These are phyloP conservation scores for Tetraselmis striata DNA, from an alignment of 139 green algal species.

Conservation along the genomic window DNA sequence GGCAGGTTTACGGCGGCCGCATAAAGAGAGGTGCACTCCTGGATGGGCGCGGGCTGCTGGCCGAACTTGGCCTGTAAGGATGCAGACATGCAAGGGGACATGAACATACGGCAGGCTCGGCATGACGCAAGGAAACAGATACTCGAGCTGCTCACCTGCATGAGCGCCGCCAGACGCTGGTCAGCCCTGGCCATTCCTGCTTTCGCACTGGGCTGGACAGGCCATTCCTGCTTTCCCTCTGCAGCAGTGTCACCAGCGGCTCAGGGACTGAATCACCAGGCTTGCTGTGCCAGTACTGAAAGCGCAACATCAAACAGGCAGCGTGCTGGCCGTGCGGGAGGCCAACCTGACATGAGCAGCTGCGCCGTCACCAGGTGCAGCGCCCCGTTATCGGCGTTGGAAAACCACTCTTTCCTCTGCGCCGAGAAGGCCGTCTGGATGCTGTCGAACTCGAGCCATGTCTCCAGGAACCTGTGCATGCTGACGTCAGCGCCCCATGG, in stretches of 20 bases:
- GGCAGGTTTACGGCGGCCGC: background rate
- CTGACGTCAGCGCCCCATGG: background rate
- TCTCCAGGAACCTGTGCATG: background rate
- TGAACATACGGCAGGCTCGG: too few species aligned
- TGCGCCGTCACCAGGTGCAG: background rate
- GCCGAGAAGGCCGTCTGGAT: background rate
- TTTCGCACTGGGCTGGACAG: too few species aligned
- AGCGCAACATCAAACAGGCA: too few species aligned
- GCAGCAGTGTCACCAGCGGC: too few species aligned
- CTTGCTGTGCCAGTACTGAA: too few species aligned
- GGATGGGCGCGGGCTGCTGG: background rate
- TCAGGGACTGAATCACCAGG: too few species aligned
- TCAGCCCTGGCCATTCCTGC: background rate
- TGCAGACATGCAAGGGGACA: too few species aligned
- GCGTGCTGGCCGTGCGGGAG: too few species aligned
- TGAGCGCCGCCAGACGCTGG: background rate
- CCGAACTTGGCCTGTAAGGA: background rate
- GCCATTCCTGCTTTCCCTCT: too few species aligned
- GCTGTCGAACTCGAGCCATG: background rate
- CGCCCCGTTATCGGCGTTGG: background rate
- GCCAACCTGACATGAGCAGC: too few species aligned
- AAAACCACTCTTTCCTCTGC: background rate
- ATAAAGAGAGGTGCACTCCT: background rate
- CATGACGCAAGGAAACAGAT: too few species aligned
- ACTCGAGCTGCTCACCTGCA: too few species aligned